Evolutionary conservation across 176 grass and related monocot genomes (phyloP), one percentile per base, ranked within the genome.

Genomic region (Carex myosuroides): DNA sequence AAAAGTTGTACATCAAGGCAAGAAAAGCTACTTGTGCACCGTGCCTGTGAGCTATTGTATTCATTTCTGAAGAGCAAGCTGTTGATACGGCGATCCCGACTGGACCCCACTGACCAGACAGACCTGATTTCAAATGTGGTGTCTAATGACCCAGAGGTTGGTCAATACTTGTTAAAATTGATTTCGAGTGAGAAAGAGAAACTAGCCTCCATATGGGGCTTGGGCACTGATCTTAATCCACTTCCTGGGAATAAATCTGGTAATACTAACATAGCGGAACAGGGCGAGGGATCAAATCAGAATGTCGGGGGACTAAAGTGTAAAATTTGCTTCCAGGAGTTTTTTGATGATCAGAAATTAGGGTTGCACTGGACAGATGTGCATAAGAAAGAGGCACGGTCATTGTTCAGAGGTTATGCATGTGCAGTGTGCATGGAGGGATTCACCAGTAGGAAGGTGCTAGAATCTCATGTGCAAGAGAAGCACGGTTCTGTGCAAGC

Each of bases 341-440:
- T 99, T 59, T 83, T 70, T 87, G 85, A 93, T 88, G 89, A 95
- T 81, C 79, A 95, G 54, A 81, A 73, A 52, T 92, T 99, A 68
- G 93, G 85, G 41, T 82, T 92, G 68, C 96, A 99, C 84, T 99
- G 96, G 96, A 89, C 85, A 56, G 53, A 90, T 59, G 88, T 92
- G 33, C 96, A 99, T 87, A 95, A 91, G 83, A 99, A 90, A 84
- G 96, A 99, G 87, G 84, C 88, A 68, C 88, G 96, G 63, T 95
- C 89, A 90, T 88, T 99, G 30, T 99, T 95, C 81, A 90, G 96
- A 95, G 96, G 96, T 20, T 99, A 92, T 92, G 91, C 96, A 72
- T 99, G 96, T 89, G 93, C 91, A 78, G 88, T 86, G 67, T 99
- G 96, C 88, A 92, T 92, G 92, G 90, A 90, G 20, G 88, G 93